Base-by-base conservation (phyloP, 352 stramenopile species). In the Globisporangium ultimum region DNA sequence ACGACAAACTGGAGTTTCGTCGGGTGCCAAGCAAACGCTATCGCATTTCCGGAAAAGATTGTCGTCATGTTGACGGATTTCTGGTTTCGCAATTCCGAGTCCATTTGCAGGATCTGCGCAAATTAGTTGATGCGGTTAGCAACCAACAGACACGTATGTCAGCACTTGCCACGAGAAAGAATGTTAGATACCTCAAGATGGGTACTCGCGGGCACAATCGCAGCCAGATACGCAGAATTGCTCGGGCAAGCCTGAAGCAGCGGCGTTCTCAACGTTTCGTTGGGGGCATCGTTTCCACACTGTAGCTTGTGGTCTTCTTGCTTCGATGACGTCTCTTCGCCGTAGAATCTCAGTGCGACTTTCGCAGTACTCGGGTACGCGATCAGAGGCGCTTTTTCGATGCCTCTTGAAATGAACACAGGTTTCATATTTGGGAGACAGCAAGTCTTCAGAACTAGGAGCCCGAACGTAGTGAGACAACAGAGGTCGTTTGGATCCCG, bases 21-120 rank as follows among this genome's bases (percentile, higher is more conserved):
- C 15, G 81, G 65, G 50, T 89, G 81, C 81, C 81, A 89, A n/a
- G 79, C 77, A 13, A 91, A 65, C 10, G 71, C 68, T 40, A 85
- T 83, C 1, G 77, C 77, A 24, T 84, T 86, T 9, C 77, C 74
- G 0, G 74, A 76, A 47, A 87, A 89, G 22, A 88, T 66, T 0
- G 64, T 70, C 40, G 79, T 68, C 66, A 91, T 72, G 21, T 71
- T 68, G 55, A 91, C 72, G 36, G 71, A 74, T 46, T 89, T 89
- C 45, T 87, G 79, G 49, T 83, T 81, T 2, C 76, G 68, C 32
- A 86, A 64, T 48, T 88, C 80, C n/a, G 76, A 76, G 42, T 86
- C 79, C 59, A 91, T 73, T 53, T 88, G 77, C 1, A 91, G 60
- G 28, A 91, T 74, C 81, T 89, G 21, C 8, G 28, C 3, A 10